Evolutionary conservation across 2,329 filamentous ascomycete genomes (phyloP).

Genomic region (Cladosporium colombiae): DNA sequence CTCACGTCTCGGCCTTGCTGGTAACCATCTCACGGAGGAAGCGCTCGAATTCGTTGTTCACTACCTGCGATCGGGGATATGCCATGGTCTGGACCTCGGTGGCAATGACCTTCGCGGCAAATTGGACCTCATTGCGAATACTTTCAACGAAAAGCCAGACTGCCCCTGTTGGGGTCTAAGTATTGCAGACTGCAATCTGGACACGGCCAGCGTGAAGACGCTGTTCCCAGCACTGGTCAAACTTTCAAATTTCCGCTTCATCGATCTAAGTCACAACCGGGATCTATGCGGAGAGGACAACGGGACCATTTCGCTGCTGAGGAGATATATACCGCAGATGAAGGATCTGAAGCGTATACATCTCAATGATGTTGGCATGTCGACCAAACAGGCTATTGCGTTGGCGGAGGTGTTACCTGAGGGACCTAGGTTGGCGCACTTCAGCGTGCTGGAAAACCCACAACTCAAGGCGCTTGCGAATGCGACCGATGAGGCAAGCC

Average conservation of each 20-base stretch:
- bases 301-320: constrained; percentile 55
- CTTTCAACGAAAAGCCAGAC: constrained; percentile 46
- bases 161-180: constrained; percentile 76
- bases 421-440: constrained; percentile 74
- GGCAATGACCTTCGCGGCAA: constrained; percentile 69
- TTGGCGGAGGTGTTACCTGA: constrained; percentile 89
- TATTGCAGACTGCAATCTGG: constrained; percentile 81
- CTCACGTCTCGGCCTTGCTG: constrained; percentile 76
- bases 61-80: constrained; percentile 74
- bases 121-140: constrained; percentile 51
- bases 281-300: constrained; percentile 61
- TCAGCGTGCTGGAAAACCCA: constrained; percentile 83
- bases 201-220: constrained; percentile 68
- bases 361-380: constrained; percentile 79
- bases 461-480: constrained; percentile 69
- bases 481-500: constrained; percentile 73
- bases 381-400: constrained; percentile 84
- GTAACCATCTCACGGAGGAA: constrained; percentile 73
- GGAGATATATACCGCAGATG: constrained; percentile 84
- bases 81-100: constrained; percentile 85
- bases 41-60: constrained; percentile 74
- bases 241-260: constrained; percentile 75
- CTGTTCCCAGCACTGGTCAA: constrained; percentile 72
- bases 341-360: constrained; percentile 78
- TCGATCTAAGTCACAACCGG: constrained; percentile 89